Conservation (phyloP, 257 asterid species). For the Fraxinus cuspidata region DNA sequence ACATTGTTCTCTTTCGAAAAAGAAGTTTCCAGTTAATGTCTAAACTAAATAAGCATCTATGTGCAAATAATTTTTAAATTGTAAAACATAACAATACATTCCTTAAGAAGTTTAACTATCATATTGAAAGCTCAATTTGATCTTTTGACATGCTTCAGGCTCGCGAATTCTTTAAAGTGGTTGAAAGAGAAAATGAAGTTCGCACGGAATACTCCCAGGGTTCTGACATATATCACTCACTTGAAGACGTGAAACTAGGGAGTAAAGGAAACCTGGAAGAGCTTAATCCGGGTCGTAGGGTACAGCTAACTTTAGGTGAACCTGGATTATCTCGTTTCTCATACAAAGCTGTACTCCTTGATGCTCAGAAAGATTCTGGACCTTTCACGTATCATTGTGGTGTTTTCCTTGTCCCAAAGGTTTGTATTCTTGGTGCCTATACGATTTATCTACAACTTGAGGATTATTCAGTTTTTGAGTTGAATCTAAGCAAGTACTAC, state of each 20-base stretch:
- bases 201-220: slow-evolving; percentile 57
- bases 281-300: slow-evolving; percentile 77
- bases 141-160: slow-evolving; percentile 48
- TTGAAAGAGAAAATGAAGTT: slow-evolving; percentile 59
- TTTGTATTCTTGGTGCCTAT: slow-evolving; percentile 23
- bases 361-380: slow-evolving; percentile 62
- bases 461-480: background rate
- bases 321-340: slow-evolving; percentile 65
- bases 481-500: background rate
- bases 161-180: slow-evolving; percentile 54
- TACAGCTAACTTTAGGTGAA: slow-evolving; percentile 71
- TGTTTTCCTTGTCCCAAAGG: slow-evolving; percentile 86
- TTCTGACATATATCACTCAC: slow-evolving; percentile 60
- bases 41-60: slow-evolving; percentile 5
- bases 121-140: slow-evolving; percentile 17
- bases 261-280: slow-evolving; percentile 67
- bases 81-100: background rate
- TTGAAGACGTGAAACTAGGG: slow-evolving; percentile 83
- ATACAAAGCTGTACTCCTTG: slow-evolving; percentile 74
- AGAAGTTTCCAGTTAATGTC: slow-evolving; percentile 1
- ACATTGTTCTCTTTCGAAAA: slow-evolving; percentile 5
- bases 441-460: background rate
- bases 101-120: background rate
- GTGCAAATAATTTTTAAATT: slow-evolving; percentile 4
- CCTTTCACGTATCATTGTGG: slow-evolving; percentile 66